phyloP scores from a whole-genome alignment of 2,329 filamentous ascomycete species.

The Penicillium sp. region DNA sequence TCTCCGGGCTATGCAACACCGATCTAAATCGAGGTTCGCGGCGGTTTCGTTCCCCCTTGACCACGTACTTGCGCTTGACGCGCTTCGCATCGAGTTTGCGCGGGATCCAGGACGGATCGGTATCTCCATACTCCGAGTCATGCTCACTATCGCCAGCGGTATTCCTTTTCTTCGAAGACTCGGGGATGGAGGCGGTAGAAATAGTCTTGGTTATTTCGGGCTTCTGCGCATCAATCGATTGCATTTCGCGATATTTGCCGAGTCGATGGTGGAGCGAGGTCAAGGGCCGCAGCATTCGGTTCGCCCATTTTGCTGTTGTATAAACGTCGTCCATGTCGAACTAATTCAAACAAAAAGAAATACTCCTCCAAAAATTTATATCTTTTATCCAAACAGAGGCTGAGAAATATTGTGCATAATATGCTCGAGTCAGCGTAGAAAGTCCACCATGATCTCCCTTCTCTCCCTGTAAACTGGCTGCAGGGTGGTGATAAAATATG shows the following conservation, averaged over 20 bases:
- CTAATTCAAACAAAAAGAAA: not conserved
- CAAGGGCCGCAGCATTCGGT: conserved; percentile 41
- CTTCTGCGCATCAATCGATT: conserved; percentile 25
- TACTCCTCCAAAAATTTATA: not conserved
- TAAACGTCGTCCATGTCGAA: conserved; percentile 34
- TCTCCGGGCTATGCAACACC: conserved; percentile 34
- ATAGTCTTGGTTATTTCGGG: conserved; percentile 10
- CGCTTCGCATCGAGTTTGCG: conserved; percentile 30
- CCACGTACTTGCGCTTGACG: conserved; percentile 36
- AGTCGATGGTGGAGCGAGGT: conserved; percentile 37
- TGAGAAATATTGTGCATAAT: not conserved
- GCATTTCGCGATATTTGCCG: conserved; percentile 36
- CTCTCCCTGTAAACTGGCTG: not conserved
- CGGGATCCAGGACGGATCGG: conserved; percentile 40
- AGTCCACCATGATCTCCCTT: not conserved
- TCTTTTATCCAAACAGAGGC: not conserved
- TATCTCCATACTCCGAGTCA: conserved; percentile 32
- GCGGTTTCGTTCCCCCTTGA: conserved; percentile 23
- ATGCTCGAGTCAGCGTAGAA: not conserved
- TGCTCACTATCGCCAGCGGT: conserved; percentile 17
- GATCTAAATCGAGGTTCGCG: conserved; percentile 25
- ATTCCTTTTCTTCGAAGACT: conserved; percentile 9
- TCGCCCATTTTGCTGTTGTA: conserved; percentile 41
- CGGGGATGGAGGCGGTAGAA: conserved; percentile 1
- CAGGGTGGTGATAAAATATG: conserved; percentile 3